Evolutionary conservation across 2,329 filamentous ascomycete species (phyloP), one percentile per base, ranked within the genome.

Genomic region (Lasiodiplodia theobromae): DNA sequence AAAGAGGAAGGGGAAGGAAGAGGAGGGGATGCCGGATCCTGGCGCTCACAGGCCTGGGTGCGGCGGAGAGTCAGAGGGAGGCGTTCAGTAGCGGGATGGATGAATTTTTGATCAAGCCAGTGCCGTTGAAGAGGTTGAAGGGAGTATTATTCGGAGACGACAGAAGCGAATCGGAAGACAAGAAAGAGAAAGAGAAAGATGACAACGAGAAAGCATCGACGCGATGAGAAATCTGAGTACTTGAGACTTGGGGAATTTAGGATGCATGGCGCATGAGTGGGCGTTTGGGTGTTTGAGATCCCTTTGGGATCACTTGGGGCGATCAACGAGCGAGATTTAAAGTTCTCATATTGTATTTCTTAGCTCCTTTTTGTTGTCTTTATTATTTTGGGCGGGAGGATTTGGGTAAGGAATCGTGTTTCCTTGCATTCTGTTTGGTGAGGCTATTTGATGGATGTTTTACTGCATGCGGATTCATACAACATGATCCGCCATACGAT

Each of bases 31-130:
- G 7, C 7, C 77, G 78, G 31, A 82, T 84, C 60, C 80, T 84
- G 53, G 82, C 82, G 4, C 71, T 84, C 62, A 84, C 82, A 1
- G 82, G 82, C 2, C 72, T 84, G 28, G 81, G 80, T 56, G 80
- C 78, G 58, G 77, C 78, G 14, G 76, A 77, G n/a, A 82, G 83
- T 62, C 79, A 83, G 69, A 77, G 76, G 0, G 81, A 83, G 69
- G 82, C 81, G 1, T 74, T 82, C 34, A 72, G 77, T 2, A 80
- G 79, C 2, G 82, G 82, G 8, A 79, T 84, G 52, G 81, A 85
- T 70, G 71, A 83, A 28, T 84, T 83, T 69, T 73, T 84, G 40
- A 83, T 81, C 4, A 85, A 85, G 67, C 83, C 83, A 0, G 81
- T 84, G 3, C 44, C 44, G 31, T n/a, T 64, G 44, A 18, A 16